Evolutionary conservation across 345 rosid species (phyloP).

Genomic region (Eucalyptus urophylla): DNA sequence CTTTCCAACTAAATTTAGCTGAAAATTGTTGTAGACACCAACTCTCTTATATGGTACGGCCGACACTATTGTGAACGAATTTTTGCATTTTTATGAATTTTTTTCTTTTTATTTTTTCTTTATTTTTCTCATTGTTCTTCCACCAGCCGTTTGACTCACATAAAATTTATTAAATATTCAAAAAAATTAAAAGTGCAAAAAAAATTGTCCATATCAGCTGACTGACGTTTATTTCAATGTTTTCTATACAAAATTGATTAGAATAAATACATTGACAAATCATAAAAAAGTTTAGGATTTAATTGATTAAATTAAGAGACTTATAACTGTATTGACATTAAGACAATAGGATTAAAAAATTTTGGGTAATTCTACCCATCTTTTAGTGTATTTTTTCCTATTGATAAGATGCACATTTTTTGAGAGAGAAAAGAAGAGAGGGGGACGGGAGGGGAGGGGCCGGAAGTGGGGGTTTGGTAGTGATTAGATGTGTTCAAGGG

Average conservation of each 20-base stretch:
- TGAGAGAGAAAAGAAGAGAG: neutral
- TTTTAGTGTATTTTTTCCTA: neutral
- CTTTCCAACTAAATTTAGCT: neutral
- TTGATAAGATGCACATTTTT: neutral
- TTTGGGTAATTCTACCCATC: neutral
- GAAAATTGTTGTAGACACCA: neutral
- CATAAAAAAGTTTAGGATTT: fast-evolving
- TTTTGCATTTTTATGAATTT: neutral
- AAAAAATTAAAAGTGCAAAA: too few relatives aligned
- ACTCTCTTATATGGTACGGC: fast-evolving
- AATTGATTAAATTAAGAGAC: neutral
- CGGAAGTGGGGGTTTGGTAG: neutral
- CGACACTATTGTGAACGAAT: fast-evolving
- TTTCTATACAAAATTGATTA: neutral
- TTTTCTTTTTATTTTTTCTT: neutral
- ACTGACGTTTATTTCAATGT: fast-evolving
- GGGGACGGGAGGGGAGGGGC: neutral
- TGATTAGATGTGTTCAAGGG: neutral
- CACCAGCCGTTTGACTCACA: too few relatives aligned
- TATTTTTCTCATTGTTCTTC: neutral
- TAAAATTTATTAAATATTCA: too few relatives aligned
- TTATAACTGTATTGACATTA: neutral
- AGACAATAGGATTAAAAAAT: fast-evolving
- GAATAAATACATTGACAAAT: neutral
- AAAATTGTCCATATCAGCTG: fast-evolving